Base-by-base conservation (phyloP, 2,329 filamentous ascomycete species). In the Aaosphaeria pasadenensis region DNA sequence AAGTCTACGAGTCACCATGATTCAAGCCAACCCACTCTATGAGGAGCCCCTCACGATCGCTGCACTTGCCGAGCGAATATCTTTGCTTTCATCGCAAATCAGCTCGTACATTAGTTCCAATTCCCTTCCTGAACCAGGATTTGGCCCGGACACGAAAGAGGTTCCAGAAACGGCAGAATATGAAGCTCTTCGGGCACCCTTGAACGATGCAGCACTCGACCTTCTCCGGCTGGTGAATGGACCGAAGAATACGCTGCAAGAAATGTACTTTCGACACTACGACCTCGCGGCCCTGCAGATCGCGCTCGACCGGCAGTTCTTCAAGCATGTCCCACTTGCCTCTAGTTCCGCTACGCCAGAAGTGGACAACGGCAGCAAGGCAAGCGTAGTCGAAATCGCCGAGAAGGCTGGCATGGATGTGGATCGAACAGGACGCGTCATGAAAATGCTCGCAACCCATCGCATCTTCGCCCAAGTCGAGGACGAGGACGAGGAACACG, bases 241-340 rank as follows among this genome's bases (percentile, higher is more conserved):
- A 24, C 49, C 49, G 17, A 43, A 45, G 31, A 30, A 33, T 6
- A 17, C 39, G 6, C 32, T 49, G 4, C 49, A 44, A 7, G 9
- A 28, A 6, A 39, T 46, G n/a, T 40, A 44, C 46, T 50, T 30
- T 13, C 40, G 31, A 6, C 42, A 47, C 17, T 41, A 48, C 39
- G 52, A 55, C 28, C 44, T 55, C 2, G 52, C 47, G 7, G 52
- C 52, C 7, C 46, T 41, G 29, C 52, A 55, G 42, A 40, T 55
- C 13, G 52, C 52, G 7, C 36, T 52, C 17, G 42, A 48, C 9
- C 41, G 43, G 11, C 13, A 35, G 24, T 52, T 50, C 47, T 55
- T 55, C 36, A 17, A 35, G 6, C 11, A 39, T 30, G 47, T 55
- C 5, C 50, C 52, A 24, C 17, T 24, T 24, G 17, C 17, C 17